Evolutionary conservation across 2,329 filamentous ascomycete genomes (phyloP).

Genomic region (Bipolaris zeicola): DNA sequence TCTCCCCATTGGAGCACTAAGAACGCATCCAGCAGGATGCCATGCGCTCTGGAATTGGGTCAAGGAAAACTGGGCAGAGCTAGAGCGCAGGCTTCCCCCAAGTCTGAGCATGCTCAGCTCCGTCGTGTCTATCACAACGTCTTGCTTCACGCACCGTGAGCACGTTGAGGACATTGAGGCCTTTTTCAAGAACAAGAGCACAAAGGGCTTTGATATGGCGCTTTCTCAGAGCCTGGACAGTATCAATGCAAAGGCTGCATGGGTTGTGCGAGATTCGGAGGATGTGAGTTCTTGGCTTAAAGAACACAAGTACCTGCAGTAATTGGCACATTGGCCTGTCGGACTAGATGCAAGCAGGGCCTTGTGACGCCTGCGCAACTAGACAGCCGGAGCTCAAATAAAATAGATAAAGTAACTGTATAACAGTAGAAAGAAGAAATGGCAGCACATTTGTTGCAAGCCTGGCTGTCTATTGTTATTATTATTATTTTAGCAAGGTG

Average conservation of each 20-base stretch:
- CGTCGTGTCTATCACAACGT: constrained; percentile 81
- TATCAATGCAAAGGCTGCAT: constrained; percentile 82
- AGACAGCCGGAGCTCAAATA: not conserved
- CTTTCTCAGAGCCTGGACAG: constrained; percentile 88
- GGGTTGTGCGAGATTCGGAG: constrained; percentile 75
- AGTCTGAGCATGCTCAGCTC: constrained; percentile 82
- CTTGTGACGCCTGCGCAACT: not conserved
- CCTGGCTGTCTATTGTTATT: not conserved
- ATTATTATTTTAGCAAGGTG: not conserved
- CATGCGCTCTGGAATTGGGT: constrained; percentile 82
- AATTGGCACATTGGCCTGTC: not conserved
- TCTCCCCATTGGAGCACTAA: constrained; percentile 79
- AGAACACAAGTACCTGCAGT: constrained; percentile 64
- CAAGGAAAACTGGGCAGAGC: constrained; percentile 83
- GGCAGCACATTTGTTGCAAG: not conserved
- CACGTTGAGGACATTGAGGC: constrained; percentile 76
- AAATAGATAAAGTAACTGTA: not conserved
- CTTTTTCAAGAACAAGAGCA: constrained; percentile 84
- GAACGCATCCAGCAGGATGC: constrained; percentile 77
- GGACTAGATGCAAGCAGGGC: not conserved
- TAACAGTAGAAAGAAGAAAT: not conserved
- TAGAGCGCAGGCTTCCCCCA: constrained; percentile 83
- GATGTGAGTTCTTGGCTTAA: constrained; percentile 78
- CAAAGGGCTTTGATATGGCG: constrained; percentile 84
- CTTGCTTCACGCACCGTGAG: constrained; percentile 76